phyloP scores from a whole-genome alignment of 2,329 filamentous ascomycete species.

The Claviceps paspali region DNA sequence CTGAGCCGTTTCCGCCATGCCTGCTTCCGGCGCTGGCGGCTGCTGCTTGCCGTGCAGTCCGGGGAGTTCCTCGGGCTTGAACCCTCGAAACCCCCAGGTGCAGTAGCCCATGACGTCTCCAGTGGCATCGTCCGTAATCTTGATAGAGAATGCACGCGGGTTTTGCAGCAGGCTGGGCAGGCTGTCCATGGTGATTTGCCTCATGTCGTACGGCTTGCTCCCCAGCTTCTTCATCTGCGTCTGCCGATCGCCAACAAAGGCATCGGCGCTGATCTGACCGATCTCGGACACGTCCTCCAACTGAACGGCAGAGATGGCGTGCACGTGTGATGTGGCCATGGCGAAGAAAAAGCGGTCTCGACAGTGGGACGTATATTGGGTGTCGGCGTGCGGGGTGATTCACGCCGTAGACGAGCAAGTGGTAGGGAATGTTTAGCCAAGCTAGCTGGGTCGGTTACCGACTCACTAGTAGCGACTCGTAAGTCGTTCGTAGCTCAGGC shows the following conservation, averaged over 20 bases:
- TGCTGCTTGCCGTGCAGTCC: slow-evolving; percentile 7
- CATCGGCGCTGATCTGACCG: slow-evolving; percentile 13
- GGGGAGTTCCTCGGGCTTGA: slow-evolving; percentile 12
- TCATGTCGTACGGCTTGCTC: slow-evolving; percentile 14
- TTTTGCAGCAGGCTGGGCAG: slow-evolving; percentile 12
- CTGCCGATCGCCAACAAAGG: slow-evolving; percentile 19
- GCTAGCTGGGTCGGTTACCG: too few species aligned
- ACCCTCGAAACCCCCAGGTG: slow-evolving; percentile 18
- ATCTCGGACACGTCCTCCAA: slow-evolving; percentile 15
- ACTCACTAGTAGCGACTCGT: too few species aligned
- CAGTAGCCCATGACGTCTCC: slow-evolving; percentile 16
- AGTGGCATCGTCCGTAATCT: slow-evolving; percentile 16
- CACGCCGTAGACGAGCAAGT: too few species aligned
- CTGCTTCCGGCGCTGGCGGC: background rate
- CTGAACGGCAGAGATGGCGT: slow-evolving; percentile 11
- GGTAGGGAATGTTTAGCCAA: too few species aligned
- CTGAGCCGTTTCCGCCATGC: background rate
- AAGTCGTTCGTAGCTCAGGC: too few species aligned
- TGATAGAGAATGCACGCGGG: slow-evolving; percentile 14
- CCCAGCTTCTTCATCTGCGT: slow-evolving; percentile 21
- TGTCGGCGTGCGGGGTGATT: too few species aligned
- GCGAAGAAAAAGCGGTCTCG: background rate
- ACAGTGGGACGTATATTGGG: too few species aligned
- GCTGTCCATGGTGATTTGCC: slow-evolving; percentile 11
- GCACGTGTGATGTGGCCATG: slow-evolving; percentile 10